phyloP scores from a whole-genome alignment of 176 grass and related monocot species.

The Paspalum notatum region DNA sequence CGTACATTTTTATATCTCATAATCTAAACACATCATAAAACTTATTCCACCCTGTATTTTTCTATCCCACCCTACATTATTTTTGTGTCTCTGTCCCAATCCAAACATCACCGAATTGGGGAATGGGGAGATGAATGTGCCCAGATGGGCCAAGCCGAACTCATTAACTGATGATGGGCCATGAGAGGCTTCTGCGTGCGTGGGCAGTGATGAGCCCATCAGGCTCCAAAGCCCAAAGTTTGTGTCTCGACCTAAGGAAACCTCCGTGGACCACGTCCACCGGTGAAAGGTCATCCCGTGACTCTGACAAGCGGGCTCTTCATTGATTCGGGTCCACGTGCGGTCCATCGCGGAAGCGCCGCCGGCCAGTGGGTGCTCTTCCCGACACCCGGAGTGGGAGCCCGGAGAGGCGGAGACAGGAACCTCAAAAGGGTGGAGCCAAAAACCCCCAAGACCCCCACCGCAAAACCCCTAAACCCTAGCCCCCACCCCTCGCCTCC shows the following conservation, averaged over 20 bases:
- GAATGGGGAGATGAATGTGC: background rate
- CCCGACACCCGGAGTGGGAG: constrained; percentile 44
- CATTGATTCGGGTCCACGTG: background rate
- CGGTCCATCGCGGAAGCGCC: background rate
- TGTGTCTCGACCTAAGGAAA: background rate
- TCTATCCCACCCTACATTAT: no score
- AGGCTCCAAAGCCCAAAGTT: background rate
- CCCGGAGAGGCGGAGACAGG: constrained; percentile 4
- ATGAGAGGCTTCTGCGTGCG: background rate
- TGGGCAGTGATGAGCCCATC: background rate
- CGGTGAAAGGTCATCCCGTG: background rate
- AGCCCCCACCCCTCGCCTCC: background rate
- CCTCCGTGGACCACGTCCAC: constrained; percentile 19
- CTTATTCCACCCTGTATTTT: no score
- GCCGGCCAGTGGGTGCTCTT: constrained; percentile 5
- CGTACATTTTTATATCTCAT: no score
- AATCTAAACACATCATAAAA: no score
- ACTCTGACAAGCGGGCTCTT: background rate
- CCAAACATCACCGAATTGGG: no score
- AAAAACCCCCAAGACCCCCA: constrained; percentile 24
- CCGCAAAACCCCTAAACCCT: constrained; percentile 63
- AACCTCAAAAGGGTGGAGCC: constrained; percentile 22
- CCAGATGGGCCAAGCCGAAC: background rate
- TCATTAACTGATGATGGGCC: background rate
- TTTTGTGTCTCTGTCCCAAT: no score